Conservation (phyloP, 345 rosid species). For the Syzygium grande region DNA sequence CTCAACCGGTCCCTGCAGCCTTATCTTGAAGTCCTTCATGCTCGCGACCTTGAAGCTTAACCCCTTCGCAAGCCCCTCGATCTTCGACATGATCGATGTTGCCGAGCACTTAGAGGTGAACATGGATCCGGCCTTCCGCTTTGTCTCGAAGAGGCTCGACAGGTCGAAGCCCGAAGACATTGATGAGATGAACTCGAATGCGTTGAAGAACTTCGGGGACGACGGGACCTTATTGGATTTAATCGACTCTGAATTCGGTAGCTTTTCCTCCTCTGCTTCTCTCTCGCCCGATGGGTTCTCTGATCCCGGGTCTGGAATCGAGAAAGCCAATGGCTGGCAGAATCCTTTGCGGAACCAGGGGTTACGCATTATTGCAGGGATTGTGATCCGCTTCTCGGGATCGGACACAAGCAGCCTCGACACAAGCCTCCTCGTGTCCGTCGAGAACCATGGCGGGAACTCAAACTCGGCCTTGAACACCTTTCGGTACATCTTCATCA, state of each 20-base stretch:
- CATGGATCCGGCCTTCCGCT: constrained; percentile 31
- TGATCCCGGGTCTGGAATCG: constrained; percentile 21
- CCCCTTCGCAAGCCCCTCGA: constrained; percentile 40
- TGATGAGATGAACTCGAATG: constrained; percentile 66
- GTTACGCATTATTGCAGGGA: constrained; percentile 46
- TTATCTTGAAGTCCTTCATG: constrained; percentile 39
- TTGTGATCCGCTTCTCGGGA: constrained; percentile 50
- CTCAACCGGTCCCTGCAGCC: constrained; percentile 27
- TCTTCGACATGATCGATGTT: constrained; percentile 28
- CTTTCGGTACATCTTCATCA: constrained; percentile 55
- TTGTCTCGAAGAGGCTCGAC: constrained; percentile 59
- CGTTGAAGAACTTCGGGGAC: constrained; percentile 39
- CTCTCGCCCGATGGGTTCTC: constrained; percentile 3
- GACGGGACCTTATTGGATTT: neutral
- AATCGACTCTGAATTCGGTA: neutral
- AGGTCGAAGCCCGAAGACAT: constrained; percentile 80
- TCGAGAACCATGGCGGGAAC: constrained; percentile 61
- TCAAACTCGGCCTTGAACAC: constrained; percentile 52
- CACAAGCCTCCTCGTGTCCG: constrained; percentile 39
- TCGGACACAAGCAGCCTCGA: constrained; percentile 53
- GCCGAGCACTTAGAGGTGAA: constrained; percentile 57
- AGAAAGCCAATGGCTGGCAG: constrained; percentile 18
- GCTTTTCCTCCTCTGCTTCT: neutral
- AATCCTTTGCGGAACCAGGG: constrained; percentile 71
- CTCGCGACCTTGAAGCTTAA: constrained; percentile 45